Percentiles rank a stretch among this genome's conserved stretches.
Conservation (phyloP, 352 stramenopile species). For the Globisporangium paddicum region DNA sequence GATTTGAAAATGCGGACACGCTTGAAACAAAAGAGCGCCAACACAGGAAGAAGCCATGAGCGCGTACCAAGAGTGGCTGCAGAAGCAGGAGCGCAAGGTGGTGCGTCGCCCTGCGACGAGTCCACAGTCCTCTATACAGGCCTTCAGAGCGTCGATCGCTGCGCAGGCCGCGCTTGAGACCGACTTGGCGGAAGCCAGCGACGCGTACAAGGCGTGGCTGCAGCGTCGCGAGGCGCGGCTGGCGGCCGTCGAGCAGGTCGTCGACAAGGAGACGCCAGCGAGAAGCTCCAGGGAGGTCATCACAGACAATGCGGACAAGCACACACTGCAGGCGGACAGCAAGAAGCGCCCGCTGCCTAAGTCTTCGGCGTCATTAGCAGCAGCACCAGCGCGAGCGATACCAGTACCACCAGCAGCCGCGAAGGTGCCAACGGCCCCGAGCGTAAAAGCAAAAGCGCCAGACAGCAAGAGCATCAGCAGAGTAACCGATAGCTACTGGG, state of each 20-base stretch:
- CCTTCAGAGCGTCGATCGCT: not conserved
- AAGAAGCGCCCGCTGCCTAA: conserved; percentile 8
- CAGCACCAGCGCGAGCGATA: not conserved
- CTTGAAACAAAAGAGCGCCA: not conserved
- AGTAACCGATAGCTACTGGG: not conserved
- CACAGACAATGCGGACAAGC: not conserved
- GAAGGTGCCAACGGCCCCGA: not conserved
- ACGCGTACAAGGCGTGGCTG: conserved; percentile 10
- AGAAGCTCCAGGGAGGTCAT: conserved; percentile 5
- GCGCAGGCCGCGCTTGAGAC: not conserved
- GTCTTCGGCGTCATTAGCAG: not conserved
- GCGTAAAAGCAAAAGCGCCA: not conserved
- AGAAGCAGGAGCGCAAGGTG: conserved; percentile 34
- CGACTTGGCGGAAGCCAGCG: conserved; percentile 7
- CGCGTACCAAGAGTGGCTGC: conserved; percentile 39
- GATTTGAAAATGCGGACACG: not conserved
- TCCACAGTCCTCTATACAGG: not conserved
- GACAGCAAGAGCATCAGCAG: not conserved
- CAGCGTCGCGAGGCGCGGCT: conserved; percentile 2
- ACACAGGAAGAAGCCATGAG: conserved; percentile 2
- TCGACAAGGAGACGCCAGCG: not conserved
- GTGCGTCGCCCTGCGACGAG: conserved; percentile 3
- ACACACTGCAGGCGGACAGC: conserved; percentile 1
- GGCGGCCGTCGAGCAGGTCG: not conserved
- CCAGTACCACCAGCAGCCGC: not conserved